Percentiles rank a stretch among this genome's conserved stretches.
Conservation (phyloP, 805 yeast species). For the Wickerhamia fluorescens region DNA sequence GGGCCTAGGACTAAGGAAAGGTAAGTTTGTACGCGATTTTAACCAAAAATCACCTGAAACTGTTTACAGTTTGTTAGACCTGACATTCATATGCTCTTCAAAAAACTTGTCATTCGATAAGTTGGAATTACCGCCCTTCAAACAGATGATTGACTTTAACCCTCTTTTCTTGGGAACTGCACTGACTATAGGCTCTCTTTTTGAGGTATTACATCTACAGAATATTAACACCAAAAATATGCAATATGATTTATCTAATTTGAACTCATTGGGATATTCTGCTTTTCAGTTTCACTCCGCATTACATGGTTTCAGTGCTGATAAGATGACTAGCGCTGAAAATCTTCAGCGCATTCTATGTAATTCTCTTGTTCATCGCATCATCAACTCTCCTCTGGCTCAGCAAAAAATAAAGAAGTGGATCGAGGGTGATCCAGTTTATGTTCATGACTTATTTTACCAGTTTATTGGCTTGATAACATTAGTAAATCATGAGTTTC, state of each 20-base stretch:
- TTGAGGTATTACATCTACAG: slow-evolving; percentile 1
- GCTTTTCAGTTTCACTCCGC: background rate
- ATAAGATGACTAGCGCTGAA: no score
- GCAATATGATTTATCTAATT: slow-evolving; percentile 1
- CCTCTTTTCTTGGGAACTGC: slow-evolving; percentile 4
- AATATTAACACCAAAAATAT: background rate
- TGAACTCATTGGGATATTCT: slow-evolving; percentile 1
- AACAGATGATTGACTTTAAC: slow-evolving; percentile 3
- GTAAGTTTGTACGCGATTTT: no score
- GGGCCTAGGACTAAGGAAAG: no score
- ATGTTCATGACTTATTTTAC: slow-evolving; percentile 1
- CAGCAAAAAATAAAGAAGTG: slow-evolving; percentile 1
- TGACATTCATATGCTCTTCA: no score
- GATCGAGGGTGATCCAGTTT: slow-evolving; percentile 1
- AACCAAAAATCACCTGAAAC: no score
- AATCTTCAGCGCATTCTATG: slow-evolving; percentile 1
- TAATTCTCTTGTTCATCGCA: slow-evolving; percentile 1
- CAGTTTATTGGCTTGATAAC: slow-evolving; percentile 5
- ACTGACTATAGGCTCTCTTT: no score
- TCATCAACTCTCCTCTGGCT: background rate
- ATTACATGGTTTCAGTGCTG: background rate
- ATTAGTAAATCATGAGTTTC: slow-evolving; percentile 3
- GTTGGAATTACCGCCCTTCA: slow-evolving; percentile 4
- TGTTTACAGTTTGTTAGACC: no score
- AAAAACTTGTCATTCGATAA: no score